A percentile compares a stretch with the other conserved stretches of the same genome.
phyloP scores from a whole-genome alignment of 2,329 filamentous ascomycete species.

The Biscogniauxia sp. region DNA sequence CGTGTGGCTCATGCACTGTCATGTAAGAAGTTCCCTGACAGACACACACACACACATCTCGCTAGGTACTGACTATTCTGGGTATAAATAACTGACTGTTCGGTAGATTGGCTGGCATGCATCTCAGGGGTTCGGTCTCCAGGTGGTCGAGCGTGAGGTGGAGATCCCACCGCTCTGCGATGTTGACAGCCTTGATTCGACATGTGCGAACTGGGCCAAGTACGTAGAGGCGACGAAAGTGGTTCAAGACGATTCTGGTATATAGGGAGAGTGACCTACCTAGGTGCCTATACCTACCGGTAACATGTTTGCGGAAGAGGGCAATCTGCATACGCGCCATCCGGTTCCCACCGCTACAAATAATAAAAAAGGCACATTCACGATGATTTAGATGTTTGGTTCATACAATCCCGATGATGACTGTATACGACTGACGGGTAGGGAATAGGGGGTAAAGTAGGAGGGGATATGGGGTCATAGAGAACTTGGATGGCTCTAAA shows the following conservation, averaged over 20 bases:
- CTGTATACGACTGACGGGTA: not conserved
- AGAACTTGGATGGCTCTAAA: too few relatives aligned
- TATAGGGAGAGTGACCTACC: constrained; percentile 17
- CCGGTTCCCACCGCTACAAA: not conserved
- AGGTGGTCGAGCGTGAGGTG: constrained; percentile 42
- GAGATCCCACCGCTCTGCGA: constrained; percentile 21
- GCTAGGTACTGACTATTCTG: too few relatives aligned
- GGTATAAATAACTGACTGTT: not conserved
- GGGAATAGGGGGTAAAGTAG: too few relatives aligned
- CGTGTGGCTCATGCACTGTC: constrained; percentile 38
- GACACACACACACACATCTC: not conserved
- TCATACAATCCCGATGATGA: not conserved
- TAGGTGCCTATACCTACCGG: too few relatives aligned
- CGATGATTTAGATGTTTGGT: not conserved
- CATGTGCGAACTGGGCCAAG: constrained; percentile 18
- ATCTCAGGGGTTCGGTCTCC: constrained; percentile 47
- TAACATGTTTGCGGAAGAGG: not conserved
- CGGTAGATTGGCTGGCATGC: constrained; percentile 47
- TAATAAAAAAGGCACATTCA: not conserved
- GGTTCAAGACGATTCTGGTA: constrained; percentile 29
- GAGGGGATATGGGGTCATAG: too few relatives aligned
- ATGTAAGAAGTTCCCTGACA: constrained; percentile 4
- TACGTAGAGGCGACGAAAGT: constrained; percentile 21
- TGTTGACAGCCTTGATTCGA: not conserved
- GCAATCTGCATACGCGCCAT: not conserved